Base-by-base conservation (phyloP, 2,329 filamentous ascomycete species). In the Fusarium sp. region DNA sequence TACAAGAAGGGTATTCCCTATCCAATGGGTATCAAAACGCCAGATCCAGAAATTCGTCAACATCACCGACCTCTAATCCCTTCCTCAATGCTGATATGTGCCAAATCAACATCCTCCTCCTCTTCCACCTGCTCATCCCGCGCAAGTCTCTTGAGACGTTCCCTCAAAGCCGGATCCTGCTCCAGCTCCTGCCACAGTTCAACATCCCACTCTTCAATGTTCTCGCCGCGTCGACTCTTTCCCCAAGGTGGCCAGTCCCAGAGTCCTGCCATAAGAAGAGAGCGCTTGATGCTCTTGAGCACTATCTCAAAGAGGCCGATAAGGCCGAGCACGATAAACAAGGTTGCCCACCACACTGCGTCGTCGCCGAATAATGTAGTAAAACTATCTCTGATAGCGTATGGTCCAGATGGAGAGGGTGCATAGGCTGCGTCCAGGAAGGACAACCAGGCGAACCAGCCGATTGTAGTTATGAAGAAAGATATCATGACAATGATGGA, bases 371-470 rank as follows among this genome's bases (percentile, higher is more conserved):
- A 94, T 0, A 85, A 83, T 19, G 83, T 76, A 9, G 89, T 82
- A 71, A 96, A 91, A 28, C 90, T 89, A 69, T 83, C 79, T 13
- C 86, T 86, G 26, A 95, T 92, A 63, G 89, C 86, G 79, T 96
- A 96, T 4, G 82, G 81, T 1, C 78, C 79, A 22, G 81, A 83
- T 0, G 82, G 80, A 17, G 76, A 75, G 3, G 73, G 72, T 71
- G 83, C 77, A 79, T 94, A 96, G 30, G 86, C 82, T 10, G 79
- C 79, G 2, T 89, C 86, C 13, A 96, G 86, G 74, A 96, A 90
- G 50, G 87, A 83, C 73, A 93, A 89, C 93, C 93, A 97, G 5
- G 77, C 78, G 77, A 83, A 88, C 86, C 93, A 96, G 28, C 92
- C 92, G 5, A 78, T 76, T 6, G 86, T 80, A 6, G 89, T 90